phyloP scores from a whole-genome alignment of 768 basidiomycete genomes.

The Mycena venus region DNA sequence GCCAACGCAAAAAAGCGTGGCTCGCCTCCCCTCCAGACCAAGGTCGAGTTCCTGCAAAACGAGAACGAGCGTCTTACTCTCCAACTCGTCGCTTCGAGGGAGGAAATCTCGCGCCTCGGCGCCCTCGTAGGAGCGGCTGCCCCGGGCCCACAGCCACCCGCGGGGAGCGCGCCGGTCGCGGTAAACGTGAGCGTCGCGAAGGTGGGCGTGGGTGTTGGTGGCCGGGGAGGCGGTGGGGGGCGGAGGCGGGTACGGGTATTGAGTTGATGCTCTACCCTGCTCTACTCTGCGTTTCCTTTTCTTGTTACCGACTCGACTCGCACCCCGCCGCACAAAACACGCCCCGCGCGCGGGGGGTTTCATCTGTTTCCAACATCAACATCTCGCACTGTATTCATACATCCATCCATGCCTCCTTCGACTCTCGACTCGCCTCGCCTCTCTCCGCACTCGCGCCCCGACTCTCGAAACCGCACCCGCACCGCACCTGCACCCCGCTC shows the following conservation, averaged over 20 bases:
- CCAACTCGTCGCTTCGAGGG: slow-evolving; percentile 88
- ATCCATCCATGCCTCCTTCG: too few species aligned
- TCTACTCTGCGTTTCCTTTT: background rate
- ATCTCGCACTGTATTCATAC: too few species aligned
- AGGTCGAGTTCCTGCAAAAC: slow-evolving; percentile 91
- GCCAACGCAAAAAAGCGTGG: slow-evolving; percentile 99
- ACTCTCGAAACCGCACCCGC: too few species aligned
- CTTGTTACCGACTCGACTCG: background rate
- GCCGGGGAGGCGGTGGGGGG: slow-evolving; percentile 5
- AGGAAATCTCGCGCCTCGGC: slow-evolving; percentile 90
- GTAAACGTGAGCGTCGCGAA: slow-evolving; percentile 30
- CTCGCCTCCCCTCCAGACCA: slow-evolving; percentile 90
- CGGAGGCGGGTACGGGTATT: slow-evolving; percentile 27
- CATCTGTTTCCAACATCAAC: too few species aligned
- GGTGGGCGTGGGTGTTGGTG: background rate
- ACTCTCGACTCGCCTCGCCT: too few species aligned
- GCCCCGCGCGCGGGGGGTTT: background rate
- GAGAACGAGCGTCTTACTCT: slow-evolving; percentile 95
- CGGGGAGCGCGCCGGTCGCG: slow-evolving; percentile 26
- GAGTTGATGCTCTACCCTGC: background rate
- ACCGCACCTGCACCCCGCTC: too few species aligned
- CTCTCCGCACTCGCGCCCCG: too few species aligned
- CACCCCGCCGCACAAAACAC: background rate
- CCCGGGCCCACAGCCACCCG: slow-evolving; percentile 52
- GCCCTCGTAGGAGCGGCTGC: slow-evolving; percentile 78